Conservation (phyloP, 2,329 filamentous ascomycete genomes). For the Trematosphaeria pertusa region DNA sequence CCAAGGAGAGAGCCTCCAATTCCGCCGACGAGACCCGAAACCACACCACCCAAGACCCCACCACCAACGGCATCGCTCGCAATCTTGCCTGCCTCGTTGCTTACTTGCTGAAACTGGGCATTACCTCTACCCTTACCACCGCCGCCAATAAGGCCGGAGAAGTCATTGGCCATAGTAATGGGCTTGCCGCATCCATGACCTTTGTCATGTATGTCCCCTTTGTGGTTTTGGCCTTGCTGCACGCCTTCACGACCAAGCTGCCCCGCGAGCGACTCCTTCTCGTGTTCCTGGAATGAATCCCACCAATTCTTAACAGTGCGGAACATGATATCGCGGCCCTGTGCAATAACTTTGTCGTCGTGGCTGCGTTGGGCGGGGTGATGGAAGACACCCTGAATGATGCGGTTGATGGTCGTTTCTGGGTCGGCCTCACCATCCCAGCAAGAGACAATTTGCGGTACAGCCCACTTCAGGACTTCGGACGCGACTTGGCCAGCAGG, state of each 20-base stretch:
- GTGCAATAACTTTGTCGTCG: conserved; percentile 72
- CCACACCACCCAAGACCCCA: conserved; percentile 71
- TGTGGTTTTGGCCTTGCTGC: conserved; percentile 80
- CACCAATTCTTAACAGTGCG: conserved; percentile 84
- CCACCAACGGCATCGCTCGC: conserved; percentile 68
- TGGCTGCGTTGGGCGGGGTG: conserved; percentile 80
- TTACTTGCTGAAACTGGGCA: conserved; percentile 37
- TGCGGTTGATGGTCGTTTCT: conserved; percentile 73
- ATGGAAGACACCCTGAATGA: conserved; percentile 84
- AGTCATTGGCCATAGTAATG: conserved; percentile 74
- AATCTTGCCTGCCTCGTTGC: conserved; percentile 56
- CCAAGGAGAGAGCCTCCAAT: conserved; percentile 69
- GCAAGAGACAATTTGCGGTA: conserved; percentile 85
- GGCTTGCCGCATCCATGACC: conserved; percentile 87
- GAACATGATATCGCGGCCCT: conserved; percentile 81
- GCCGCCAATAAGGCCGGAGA: conserved; percentile 40
- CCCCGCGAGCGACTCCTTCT: conserved; percentile 71
- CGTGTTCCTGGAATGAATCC: conserved; percentile 68
- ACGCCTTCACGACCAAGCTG: conserved; percentile 84
- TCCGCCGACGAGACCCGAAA: conserved; percentile 70
- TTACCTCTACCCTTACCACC: conserved; percentile 53
- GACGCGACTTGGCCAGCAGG: conserved; percentile 83
- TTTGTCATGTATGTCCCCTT: conserved; percentile 80
- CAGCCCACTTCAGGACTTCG: conserved; percentile 80
- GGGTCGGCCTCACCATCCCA: conserved; percentile 85